These are phyloP conservation scores for Chalciporus chontae DNA, from an alignment of 768 basidiomycete genomes.

Conservation along the genomic window DNA sequence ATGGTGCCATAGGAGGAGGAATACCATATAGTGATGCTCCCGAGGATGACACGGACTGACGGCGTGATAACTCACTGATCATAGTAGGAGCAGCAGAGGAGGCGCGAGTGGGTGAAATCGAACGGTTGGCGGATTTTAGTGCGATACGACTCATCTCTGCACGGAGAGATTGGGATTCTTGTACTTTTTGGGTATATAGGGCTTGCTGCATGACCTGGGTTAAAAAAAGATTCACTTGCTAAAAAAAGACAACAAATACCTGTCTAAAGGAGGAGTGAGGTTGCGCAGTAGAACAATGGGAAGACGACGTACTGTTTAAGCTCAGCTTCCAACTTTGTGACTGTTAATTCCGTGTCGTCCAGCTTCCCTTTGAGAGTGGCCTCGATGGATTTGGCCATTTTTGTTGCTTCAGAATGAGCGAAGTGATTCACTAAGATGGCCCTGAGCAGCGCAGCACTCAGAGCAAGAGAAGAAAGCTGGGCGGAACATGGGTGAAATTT, in stretches of 20 bases:
- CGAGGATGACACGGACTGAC: slow-evolving; percentile 31
- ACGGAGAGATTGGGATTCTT: slow-evolving; percentile 66
- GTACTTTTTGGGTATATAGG: slow-evolving; percentile 62
- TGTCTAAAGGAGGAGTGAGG: slow-evolving; percentile 43
- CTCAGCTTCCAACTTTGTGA: slow-evolving; percentile 64
- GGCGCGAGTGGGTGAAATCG: slow-evolving; percentile 24
- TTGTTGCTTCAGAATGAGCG: slow-evolving; percentile 75
- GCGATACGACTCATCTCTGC: slow-evolving; percentile 59
- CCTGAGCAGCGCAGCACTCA: slow-evolving; percentile 75
- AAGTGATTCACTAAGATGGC: slow-evolving; percentile 82
- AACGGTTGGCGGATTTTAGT: slow-evolving; percentile 27
- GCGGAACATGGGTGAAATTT: slow-evolving; percentile 8
- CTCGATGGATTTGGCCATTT: slow-evolving; percentile 62
- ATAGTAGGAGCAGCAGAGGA: slow-evolving; percentile 25
- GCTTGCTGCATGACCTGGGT: slow-evolving; percentile 43
- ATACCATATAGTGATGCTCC: slow-evolving; percentile 33
- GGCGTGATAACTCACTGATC: slow-evolving; percentile 21
- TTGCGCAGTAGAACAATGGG: slow-evolving; percentile 6
- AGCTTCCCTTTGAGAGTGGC: slow-evolving; percentile 58
- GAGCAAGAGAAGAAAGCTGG: slow-evolving; percentile 63
- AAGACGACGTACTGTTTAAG: slow-evolving; percentile 58
- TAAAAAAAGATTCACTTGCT: slow-evolving; percentile 5
- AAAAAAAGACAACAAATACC: slow-evolving; percentile 40
- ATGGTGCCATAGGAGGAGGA: slow-evolving; percentile 33
- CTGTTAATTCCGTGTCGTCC: slow-evolving; percentile 57